Conservation (phyloP, 768 basidiomycete genomes). For the Scleroderma citrinum region DNA sequence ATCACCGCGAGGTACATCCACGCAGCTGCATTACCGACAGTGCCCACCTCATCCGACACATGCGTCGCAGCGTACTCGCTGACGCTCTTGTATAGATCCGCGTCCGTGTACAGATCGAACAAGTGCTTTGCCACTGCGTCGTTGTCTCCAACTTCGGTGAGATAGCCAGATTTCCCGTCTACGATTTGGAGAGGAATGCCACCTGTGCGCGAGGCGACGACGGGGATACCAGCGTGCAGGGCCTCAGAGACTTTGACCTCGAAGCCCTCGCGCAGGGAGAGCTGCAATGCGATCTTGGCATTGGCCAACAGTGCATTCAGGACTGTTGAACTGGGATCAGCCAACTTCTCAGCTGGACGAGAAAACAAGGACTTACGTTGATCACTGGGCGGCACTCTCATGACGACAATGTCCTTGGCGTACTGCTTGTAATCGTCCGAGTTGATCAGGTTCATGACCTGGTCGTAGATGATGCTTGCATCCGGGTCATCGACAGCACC, state of each 20-base stretch:
- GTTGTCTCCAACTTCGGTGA: constrained; percentile 75
- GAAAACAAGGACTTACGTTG: constrained; percentile 48
- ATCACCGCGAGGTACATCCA: constrained; percentile 74
- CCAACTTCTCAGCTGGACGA: constrained; percentile 3
- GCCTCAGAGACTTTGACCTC: constrained; percentile 97
- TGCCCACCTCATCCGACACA: constrained; percentile 80
- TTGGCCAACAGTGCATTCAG: constrained; percentile 88
- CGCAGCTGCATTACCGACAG: constrained; percentile 70
- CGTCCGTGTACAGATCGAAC: constrained; percentile 72
- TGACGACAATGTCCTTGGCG: constrained; percentile 64
- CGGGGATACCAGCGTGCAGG: constrained; percentile 83
- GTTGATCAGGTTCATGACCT: constrained; percentile 57
- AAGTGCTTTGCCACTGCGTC: constrained; percentile 69
- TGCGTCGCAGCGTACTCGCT: constrained; percentile 66
- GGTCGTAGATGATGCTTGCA: constrained; percentile 86
- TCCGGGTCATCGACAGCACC: constrained; percentile 94
- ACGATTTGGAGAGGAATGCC: constrained; percentile 92
- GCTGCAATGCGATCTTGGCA: constrained; percentile 83
- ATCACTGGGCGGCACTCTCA: constrained; percentile 78
- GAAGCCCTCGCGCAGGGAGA: constrained; percentile 92
- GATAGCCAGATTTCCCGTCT: constrained; percentile 82
- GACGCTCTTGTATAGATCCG: constrained; percentile 56
- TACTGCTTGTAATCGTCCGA: constrained; percentile 48
- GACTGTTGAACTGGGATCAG: constrained; percentile 36
- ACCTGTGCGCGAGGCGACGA: constrained; percentile 80